Conservation (phyloP, 2,329 filamentous ascomycete species). For the Phoma herbarum region DNA sequence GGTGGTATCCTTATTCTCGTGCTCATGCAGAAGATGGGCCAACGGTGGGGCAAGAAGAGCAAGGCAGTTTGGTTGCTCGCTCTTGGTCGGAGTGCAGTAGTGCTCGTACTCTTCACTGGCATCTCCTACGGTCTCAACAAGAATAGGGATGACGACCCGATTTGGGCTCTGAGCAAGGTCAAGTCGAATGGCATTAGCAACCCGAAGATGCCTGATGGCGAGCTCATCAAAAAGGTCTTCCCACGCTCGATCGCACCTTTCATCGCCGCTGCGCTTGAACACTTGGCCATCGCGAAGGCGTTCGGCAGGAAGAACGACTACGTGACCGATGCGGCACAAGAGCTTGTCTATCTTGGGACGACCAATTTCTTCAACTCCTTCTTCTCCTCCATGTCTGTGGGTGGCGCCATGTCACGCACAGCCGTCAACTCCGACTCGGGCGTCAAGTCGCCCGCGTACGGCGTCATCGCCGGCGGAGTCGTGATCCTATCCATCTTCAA, state of each 20-base stretch:
- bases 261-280: slow-evolving; percentile 68
- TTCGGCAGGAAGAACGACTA: slow-evolving; percentile 71
- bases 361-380: slow-evolving; percentile 71
- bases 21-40: slow-evolving; percentile 65
- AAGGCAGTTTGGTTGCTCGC: slow-evolving; percentile 66
- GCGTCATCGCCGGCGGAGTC: slow-evolving; percentile 67
- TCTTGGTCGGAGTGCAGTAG: slow-evolving; percentile 68
- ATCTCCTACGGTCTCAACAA: slow-evolving; percentile 71
- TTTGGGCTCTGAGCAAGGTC: slow-evolving; percentile 68
- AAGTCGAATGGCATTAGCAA: slow-evolving; percentile 63
- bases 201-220: slow-evolving; percentile 58
- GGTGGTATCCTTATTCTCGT: slow-evolving; percentile 65
- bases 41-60: slow-evolving; percentile 66
- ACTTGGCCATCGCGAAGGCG: slow-evolving; percentile 70
- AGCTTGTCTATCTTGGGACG: slow-evolving; percentile 69
- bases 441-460: slow-evolving; percentile 69
- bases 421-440: slow-evolving; percentile 72
- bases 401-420: slow-evolving; percentile 72
- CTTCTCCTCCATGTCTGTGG: slow-evolving; percentile 71
- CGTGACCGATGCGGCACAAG: slow-evolving; percentile 70
- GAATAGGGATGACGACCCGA: slow-evolving; percentile 54
- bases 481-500: slow-evolving; percentile 70
- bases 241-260: slow-evolving; percentile 67
- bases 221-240: slow-evolving; percentile 63
- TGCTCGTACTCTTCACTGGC: slow-evolving; percentile 68